Conservation (phyloP, 768 basidiomycete species). For the Trametes coccinea region DNA sequence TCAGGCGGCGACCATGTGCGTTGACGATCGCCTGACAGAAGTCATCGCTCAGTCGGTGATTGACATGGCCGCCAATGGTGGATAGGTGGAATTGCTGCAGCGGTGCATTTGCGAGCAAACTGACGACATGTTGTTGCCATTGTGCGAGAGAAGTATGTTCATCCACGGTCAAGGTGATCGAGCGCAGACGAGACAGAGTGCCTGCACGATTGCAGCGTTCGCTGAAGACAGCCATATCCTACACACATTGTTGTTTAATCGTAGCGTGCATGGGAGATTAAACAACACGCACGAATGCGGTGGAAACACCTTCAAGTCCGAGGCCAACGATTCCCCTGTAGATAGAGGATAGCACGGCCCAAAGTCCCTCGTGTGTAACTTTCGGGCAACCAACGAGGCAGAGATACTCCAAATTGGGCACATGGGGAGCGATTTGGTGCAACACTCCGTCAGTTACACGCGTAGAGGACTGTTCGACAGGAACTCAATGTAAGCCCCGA, state of each 20-base stretch:
- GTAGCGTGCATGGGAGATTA: not conserved
- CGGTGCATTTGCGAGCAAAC: conserved; percentile 32
- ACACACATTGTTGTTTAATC: not conserved
- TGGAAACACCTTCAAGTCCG: conserved; percentile 62
- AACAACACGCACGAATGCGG: conserved; percentile 52
- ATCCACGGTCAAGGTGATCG: conserved; percentile 55
- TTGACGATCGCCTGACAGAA: conserved; percentile 55
- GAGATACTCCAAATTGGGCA: conserved; percentile 55
- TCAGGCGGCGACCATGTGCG: conserved; percentile 52
- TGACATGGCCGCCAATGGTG: conserved; percentile 40
- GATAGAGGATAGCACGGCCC: conserved; percentile 48
- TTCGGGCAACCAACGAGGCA: conserved; percentile 68
- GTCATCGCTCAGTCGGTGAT: conserved; percentile 37
- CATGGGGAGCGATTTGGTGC: conserved; percentile 46
- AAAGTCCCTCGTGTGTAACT: conserved; percentile 63
- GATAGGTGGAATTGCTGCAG: conserved; percentile 65
- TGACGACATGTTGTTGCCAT: conserved; percentile 22
- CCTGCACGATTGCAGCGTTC: conserved; percentile 35
- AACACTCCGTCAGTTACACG: conserved; percentile 60
- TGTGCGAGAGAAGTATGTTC: conserved; percentile 16
- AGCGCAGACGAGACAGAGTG: conserved; percentile 46
- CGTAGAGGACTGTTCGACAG: conserved; percentile 49
- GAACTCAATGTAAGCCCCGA: not conserved
- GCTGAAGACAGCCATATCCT: conserved; percentile 58
- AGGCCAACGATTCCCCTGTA: conserved; percentile 50